Conservation (phyloP, 2,329 filamentous ascomycete genomes). For the Elsinoe australis region DNA sequence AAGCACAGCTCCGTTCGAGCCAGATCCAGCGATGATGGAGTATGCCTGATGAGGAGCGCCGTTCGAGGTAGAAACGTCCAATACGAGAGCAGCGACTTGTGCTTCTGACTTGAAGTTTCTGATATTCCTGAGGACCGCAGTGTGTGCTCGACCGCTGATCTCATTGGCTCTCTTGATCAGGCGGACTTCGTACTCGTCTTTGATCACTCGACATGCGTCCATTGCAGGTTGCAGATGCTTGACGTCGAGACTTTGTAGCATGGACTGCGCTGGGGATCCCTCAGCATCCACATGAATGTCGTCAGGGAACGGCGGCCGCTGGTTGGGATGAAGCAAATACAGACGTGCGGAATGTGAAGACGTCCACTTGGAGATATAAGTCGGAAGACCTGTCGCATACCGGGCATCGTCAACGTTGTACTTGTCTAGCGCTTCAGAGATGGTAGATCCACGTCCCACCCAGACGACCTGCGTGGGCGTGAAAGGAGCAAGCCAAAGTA, state of each 20-base stretch:
- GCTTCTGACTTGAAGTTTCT: conserved; percentile 64
- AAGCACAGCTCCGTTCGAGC: conserved; percentile 72
- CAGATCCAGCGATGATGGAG: conserved; percentile 77
- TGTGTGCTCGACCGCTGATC: conserved; percentile 71
- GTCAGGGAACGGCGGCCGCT: conserved; percentile 3
- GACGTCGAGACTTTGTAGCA: neutral
- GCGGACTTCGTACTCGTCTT: conserved; percentile 75
- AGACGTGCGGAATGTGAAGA: conserved; percentile 24
- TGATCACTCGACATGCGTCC: conserved; percentile 71
- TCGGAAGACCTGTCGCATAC: conserved; percentile 29
- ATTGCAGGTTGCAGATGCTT: conserved; percentile 59
- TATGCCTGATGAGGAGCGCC: conserved; percentile 77
- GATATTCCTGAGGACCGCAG: conserved; percentile 60
- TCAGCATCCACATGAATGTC: neutral
- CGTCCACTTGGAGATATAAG: conserved; percentile 30
- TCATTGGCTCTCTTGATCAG: conserved; percentile 75
- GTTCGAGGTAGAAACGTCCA: conserved; percentile 60
- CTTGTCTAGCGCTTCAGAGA: conserved; percentile 62
- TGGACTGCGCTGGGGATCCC: neutral
- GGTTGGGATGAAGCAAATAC: conserved; percentile 31
- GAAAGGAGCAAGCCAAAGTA: conserved; percentile 85
- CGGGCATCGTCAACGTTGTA: conserved; percentile 76
- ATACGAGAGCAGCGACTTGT: conserved; percentile 73
- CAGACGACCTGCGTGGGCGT: conserved; percentile 84
- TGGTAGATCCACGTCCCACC: conserved; percentile 76